Evolutionary conservation across 1,284 basidiomycete species (phyloP), one percentile per base, ranked within the genome.

Genomic region (Mycena citricolor): DNA sequence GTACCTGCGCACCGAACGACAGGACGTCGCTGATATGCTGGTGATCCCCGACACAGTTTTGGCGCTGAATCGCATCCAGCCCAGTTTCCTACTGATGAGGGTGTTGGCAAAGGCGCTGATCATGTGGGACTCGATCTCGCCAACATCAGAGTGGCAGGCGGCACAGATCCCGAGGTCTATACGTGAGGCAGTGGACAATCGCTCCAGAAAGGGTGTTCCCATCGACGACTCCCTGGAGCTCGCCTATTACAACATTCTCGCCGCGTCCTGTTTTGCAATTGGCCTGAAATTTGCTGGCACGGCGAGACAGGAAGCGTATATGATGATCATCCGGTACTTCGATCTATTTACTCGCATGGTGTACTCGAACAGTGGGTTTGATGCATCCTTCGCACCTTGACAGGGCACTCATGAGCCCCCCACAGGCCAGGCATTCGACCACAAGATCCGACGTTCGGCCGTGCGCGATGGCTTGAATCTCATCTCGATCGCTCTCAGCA

Each of bases 201-300:
- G 75, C 16, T 61, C 70, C 26, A 69, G 69, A 43, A 73, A 67
- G 32, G 73, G 74, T 28, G 76, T 77, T 55, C 58, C 61, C 2
- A 68, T 83, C 12, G 88, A 92, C 49, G 87, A 93, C 49, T 76
- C 87, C 8, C 76, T 84, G 44, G 90, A 94, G 58, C 64, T 94
- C 44, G 91, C 90, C 1, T 90, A 93, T 63, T 89, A 89, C 66
- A 89, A 93, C 60, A 87, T 97, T 52, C 66, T 94, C 21, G 82
- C 94, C 1, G 95, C 92, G 2, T 88, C 87, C 30, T 94, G 92
- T 65, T 93, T 99, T 52, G 91, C 84, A 1, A 77, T 99, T 24
- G 93, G 86, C 6, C 70, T 99, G 51, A 97, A 95, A 62, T 97
- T 83, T 59, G 95, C 97, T 1, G 94, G 97, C 7, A 94, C 90